phyloP scores from a whole-genome alignment of 2,329 filamentous ascomycete species.

The Calonectria pseudoturangicola region DNA sequence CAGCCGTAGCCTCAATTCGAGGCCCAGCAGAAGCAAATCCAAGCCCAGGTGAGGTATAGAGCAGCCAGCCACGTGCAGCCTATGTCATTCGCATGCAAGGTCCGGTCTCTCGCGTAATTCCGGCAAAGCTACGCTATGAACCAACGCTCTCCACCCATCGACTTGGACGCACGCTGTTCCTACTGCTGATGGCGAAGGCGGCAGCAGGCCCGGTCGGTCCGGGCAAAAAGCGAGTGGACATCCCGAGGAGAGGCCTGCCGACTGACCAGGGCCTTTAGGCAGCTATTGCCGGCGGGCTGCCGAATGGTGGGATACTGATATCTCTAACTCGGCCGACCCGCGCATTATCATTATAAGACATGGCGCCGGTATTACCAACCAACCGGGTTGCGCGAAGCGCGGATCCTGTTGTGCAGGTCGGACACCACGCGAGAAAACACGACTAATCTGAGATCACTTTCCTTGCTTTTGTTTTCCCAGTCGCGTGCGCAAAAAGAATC shows the following conservation, averaged over 20 bases:
- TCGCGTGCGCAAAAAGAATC: too few species aligned
- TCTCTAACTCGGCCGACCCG: slow-evolving; percentile 1
- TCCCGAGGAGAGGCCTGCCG: neutral
- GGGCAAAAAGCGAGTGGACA: neutral
- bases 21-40: slow-evolving; percentile 4
- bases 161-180: neutral
- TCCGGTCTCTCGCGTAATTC: slow-evolving; percentile 4
- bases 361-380: neutral
- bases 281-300: neutral
- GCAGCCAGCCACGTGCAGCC: slow-evolving; percentile 15
- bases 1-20: neutral
- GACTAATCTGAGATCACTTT: slow-evolving; percentile 13
- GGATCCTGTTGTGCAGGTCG: neutral
- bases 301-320: neutral
- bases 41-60: neutral
- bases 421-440: neutral
- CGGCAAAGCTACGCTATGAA: neutral
- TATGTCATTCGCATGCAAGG: slow-evolving; percentile 21
- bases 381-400: neutral
- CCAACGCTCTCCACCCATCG: too few species aligned
- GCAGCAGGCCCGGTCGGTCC: neutral
- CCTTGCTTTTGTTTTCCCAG: neutral
- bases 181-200: neutral
- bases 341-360: neutral
- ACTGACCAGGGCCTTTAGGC: neutral